A percentile compares a stretch with the other conserved stretches of the same genome.
phyloP scores from a whole-genome alignment of 2,329 filamentous ascomycete genomes.

The Ascochyta pisi region DNA sequence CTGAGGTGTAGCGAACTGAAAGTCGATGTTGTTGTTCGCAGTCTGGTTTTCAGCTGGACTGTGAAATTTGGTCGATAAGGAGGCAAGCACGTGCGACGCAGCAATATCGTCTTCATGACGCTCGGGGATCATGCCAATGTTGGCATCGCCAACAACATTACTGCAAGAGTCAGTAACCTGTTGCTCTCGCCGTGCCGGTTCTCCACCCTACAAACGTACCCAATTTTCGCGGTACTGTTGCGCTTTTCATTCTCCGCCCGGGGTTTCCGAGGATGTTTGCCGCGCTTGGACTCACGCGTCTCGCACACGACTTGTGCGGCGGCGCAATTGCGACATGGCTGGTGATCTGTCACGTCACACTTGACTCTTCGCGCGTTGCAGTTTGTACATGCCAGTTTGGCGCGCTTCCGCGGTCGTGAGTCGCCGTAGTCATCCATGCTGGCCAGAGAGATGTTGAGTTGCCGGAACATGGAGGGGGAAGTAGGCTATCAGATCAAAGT shows the following conservation, averaged over 20 bases:
- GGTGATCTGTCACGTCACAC: conserved; percentile 55
- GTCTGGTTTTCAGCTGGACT: conserved; percentile 26
- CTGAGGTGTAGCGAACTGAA: conserved; percentile 24
- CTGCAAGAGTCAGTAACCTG: conserved; percentile 1
- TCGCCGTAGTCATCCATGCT: conserved; percentile 20
- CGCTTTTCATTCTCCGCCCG: conserved; percentile 27
- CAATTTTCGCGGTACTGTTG: conserved; percentile 3
- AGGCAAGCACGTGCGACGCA: conserved; percentile 39
- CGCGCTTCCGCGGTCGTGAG: conserved; percentile 42
- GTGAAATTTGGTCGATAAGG: conserved; percentile 37
- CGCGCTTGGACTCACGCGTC: conserved; percentile 52
- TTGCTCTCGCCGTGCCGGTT: background rate
- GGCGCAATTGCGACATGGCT: conserved; percentile 54
- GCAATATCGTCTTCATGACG: conserved; percentile 39
- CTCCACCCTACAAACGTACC: conserved; percentile 19
- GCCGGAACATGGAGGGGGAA: conserved; percentile 20
- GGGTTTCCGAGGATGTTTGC: conserved; percentile 48
- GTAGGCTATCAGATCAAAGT: conserved; percentile 29
- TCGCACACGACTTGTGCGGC: conserved; percentile 50
- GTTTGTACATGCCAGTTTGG: conserved; percentile 53
- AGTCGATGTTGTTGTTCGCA: conserved; percentile 14
- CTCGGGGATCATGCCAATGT: conserved; percentile 21
- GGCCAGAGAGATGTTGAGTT: conserved; percentile 18
- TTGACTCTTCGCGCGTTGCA: conserved; percentile 56
- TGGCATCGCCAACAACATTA: conserved; percentile 2